Conservation (phyloP, 768 basidiomycete genomes). For the Guyanaporus albipodus region DNA sequence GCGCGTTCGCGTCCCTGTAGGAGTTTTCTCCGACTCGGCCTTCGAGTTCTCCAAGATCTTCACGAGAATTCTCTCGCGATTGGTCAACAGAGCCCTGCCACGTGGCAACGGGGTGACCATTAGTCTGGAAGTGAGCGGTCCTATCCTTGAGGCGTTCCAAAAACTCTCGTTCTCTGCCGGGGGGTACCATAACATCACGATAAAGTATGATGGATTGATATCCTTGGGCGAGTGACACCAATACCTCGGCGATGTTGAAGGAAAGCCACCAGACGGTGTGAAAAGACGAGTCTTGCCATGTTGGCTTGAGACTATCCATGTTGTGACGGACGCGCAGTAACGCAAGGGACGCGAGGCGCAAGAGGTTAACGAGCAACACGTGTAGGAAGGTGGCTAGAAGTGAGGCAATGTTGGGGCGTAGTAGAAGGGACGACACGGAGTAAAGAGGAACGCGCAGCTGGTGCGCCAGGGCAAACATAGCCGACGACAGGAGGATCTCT, state of each 20-base stretch:
- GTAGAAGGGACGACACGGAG: slow-evolving; percentile 32
- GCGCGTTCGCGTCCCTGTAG: slow-evolving; percentile 2
- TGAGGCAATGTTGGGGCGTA: slow-evolving; percentile 27
- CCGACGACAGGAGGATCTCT: slow-evolving; percentile 56
- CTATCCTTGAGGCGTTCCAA: slow-evolving; percentile 27
- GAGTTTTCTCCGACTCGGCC: slow-evolving; percentile 9
- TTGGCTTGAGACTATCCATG: slow-evolving; percentile 40
- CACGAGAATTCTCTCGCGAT: slow-evolving; percentile 6
- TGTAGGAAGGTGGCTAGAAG: slow-evolving; percentile 42
- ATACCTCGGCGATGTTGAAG: slow-evolving; percentile 63
- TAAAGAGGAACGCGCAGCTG: slow-evolving; percentile 32
- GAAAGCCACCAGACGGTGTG: slow-evolving; percentile 72
- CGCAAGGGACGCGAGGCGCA: slow-evolving; percentile 53
- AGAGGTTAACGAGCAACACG: slow-evolving; percentile 46
- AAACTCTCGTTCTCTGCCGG: slow-evolving; percentile 38
- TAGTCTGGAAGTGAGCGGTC: slow-evolving; percentile 3
- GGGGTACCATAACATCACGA: slow-evolving; percentile 58
- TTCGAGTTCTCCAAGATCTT: slow-evolving; percentile 20
- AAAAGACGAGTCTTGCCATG: slow-evolving; percentile 58
- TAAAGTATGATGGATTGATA: slow-evolving; percentile 67
- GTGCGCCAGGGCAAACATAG: slow-evolving; percentile 43
- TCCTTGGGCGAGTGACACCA: slow-evolving; percentile 63
- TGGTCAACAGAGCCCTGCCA: slow-evolving; percentile 13
- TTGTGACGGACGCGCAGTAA: slow-evolving; percentile 49
- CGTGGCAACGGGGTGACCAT: slow-evolving; percentile 6